phyloP scores from a whole-genome alignment of 805 yeast species.

The Naumovozyma dairenensis region DNA sequence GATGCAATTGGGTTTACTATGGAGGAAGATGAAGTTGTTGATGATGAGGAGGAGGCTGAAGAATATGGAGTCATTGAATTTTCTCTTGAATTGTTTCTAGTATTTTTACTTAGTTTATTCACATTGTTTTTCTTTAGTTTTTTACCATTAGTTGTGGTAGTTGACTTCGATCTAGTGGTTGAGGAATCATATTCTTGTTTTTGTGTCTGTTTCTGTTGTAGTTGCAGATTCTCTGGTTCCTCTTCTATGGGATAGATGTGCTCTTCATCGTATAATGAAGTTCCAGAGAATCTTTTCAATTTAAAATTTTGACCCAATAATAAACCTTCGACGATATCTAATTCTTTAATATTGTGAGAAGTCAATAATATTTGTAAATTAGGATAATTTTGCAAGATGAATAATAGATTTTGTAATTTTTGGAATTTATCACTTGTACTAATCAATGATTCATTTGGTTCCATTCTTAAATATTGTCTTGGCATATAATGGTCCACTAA shows the following conservation, averaged over 20 bases:
- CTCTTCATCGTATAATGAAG: constrained; percentile 40
- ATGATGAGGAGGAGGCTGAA: constrained; percentile 1
- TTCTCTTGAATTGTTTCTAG: not conserved
- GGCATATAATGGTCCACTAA: constrained; percentile 74
- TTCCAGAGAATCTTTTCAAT: constrained; percentile 60
- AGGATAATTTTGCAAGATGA: constrained; percentile 13
- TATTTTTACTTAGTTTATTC: too few species aligned
- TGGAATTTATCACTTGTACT: constrained; percentile 51
- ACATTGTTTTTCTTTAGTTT: too few species aligned
- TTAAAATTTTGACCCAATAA: constrained; percentile 60
- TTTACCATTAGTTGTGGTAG: not conserved
- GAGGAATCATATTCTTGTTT: constrained; percentile 5
- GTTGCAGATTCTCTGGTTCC: not conserved
- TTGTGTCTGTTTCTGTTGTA: constrained; percentile 1
- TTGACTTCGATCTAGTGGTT: constrained; percentile 5
- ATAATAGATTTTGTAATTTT: constrained; percentile 39
- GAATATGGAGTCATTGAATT: not conserved
- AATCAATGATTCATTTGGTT: constrained; percentile 45
- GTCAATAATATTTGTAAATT: constrained; percentile 33
- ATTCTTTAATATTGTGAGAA: constrained; percentile 54
- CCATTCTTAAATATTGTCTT: constrained; percentile 54
- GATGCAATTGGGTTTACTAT: not conserved
- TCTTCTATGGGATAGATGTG: constrained; percentile 3
- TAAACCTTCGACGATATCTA: constrained; percentile 71
- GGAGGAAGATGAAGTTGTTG: not conserved